Evolutionary conservation across 768 basidiomycete genomes (phyloP).

Genomic region (Flagelloscypha sp.): DNA sequence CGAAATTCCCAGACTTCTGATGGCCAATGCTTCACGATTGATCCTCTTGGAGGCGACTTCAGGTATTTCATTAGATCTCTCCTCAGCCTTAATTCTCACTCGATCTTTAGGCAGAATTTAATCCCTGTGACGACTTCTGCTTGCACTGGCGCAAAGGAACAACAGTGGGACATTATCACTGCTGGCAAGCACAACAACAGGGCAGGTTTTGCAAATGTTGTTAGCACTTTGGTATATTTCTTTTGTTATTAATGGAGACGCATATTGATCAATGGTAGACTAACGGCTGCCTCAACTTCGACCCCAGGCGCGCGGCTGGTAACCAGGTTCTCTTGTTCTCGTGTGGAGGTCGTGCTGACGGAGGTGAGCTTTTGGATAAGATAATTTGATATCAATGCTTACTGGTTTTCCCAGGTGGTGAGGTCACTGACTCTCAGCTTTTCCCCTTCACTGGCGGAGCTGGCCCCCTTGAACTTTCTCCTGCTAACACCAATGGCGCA

Average conservation of each 20-base stretch:
- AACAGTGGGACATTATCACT: slow-evolving; percentile 18
- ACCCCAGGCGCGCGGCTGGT: slow-evolving; percentile 11
- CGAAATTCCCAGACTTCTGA: slow-evolving; percentile 11
- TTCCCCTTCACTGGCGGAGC: slow-evolving; percentile 14
- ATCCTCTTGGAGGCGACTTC: slow-evolving; percentile 16
- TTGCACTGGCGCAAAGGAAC: slow-evolving; percentile 14
- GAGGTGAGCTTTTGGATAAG: slow-evolving; percentile 15
- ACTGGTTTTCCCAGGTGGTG: slow-evolving; percentile 3
- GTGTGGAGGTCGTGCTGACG: slow-evolving; percentile 19
- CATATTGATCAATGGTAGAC: slow-evolving; percentile 8
- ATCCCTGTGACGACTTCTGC: slow-evolving; percentile 12
- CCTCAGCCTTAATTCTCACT: too few relatives aligned
- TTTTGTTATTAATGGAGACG: neutral
- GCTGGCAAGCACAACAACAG: slow-evolving; percentile 15
- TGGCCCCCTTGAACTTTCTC: slow-evolving; percentile 12
- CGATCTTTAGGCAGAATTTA: slow-evolving; percentile 15
- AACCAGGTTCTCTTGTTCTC: slow-evolving; percentile 18
- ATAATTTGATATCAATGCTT: too few relatives aligned
- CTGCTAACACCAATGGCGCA: slow-evolving; percentile 12
- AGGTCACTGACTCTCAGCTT: slow-evolving; percentile 15
- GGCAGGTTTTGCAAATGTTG: slow-evolving; percentile 14
- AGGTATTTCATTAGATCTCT: too few relatives aligned
- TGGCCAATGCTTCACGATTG: slow-evolving; percentile 16
- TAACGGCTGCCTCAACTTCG: slow-evolving; percentile 18
- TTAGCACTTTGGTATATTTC: slow-evolving; percentile 14